These are phyloP conservation scores for Triticum monococcum DNA, from an alignment of 176 grass and related monocot species.

Conservation along the genomic window DNA sequence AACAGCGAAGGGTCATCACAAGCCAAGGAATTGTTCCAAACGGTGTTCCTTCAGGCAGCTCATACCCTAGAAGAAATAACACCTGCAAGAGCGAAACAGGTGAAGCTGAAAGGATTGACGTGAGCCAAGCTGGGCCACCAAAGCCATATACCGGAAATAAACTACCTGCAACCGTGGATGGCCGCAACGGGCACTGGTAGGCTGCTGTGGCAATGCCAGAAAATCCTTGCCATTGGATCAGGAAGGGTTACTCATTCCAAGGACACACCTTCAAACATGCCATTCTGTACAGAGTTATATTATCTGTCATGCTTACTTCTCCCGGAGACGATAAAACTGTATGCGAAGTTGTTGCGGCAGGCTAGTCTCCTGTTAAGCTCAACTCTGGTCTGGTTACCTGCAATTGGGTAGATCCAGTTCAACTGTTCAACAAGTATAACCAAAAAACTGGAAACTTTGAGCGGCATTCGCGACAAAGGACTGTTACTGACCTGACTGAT, in stretches of 20 bases:
- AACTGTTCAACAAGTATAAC: background rate
- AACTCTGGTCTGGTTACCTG: background rate
- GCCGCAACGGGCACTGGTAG: slow-evolving; percentile 70
- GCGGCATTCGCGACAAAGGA: background rate
- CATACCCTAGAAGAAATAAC: slow-evolving; percentile 76
- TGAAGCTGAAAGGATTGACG: slow-evolving; percentile 53
- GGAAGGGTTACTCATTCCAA: background rate
- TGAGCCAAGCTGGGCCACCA: slow-evolving; percentile 38
- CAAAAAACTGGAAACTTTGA: background rate
- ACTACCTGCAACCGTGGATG: slow-evolving; percentile 58
- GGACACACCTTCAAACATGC: slow-evolving; percentile 24
- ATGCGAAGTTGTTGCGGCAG: background rate
- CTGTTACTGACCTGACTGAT: slow-evolving; percentile 5
- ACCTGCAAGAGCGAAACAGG: slow-evolving; percentile 80
- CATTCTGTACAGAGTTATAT: slow-evolving; percentile 37
- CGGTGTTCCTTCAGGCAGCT: slow-evolving; percentile 48
- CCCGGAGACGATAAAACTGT: background rate
- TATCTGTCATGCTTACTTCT: slow-evolving; percentile 17
- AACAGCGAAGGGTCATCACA: slow-evolving; percentile 59
- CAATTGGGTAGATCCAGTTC: slow-evolving; percentile 7
- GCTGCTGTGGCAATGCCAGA: background rate
- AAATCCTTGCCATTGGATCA: slow-evolving; percentile 1
- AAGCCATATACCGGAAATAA: slow-evolving; percentile 62
- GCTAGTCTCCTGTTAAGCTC: background rate
- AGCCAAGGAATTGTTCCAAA: slow-evolving; percentile 47